Evolutionary conservation across 495 filamentous ascomycete genomes (phyloP).

Genomic region (Penicillium dipodomyicola): DNA sequence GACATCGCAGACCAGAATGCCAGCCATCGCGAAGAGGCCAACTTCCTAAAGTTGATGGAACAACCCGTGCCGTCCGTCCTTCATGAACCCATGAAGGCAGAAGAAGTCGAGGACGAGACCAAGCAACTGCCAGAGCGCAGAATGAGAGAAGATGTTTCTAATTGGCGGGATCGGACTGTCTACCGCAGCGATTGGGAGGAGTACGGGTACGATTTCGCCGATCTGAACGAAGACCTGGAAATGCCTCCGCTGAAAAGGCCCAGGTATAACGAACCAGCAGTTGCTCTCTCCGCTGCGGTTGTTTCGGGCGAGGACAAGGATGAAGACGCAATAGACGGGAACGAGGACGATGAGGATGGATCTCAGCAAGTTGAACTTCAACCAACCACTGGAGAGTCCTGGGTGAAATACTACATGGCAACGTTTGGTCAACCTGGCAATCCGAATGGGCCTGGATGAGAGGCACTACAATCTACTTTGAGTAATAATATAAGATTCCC

Average conservation of each 20-base stretch:
- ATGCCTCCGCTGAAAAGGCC: constrained; percentile 35
- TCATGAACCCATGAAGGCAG: constrained; percentile 9
- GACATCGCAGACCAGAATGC: constrained; percentile 52
- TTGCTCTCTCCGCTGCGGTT: not conserved
- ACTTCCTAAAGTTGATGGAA: constrained; percentile 54
- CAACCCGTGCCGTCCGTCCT: constrained; percentile 21
- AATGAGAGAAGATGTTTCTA: constrained; percentile 30
- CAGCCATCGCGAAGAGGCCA: constrained; percentile 54
- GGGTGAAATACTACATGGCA: not conserved
- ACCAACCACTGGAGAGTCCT: not conserved
- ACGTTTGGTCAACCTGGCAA: not conserved
- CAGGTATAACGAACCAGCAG: constrained; percentile 18
- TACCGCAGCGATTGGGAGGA: constrained; percentile 53
- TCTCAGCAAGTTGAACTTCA: not conserved
- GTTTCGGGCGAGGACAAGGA: not conserved
- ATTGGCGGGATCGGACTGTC: constrained; percentile 48
- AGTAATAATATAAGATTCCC: constrained; percentile 13
- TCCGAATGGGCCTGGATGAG: not conserved
- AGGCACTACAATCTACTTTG: not conserved
- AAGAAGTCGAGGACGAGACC: constrained; percentile 18
- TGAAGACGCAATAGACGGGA: not conserved
- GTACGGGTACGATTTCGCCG: constrained; percentile 32
- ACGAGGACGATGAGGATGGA: constrained; percentile 7
- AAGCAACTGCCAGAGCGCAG: constrained; percentile 27
- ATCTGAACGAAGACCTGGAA: constrained; percentile 33